Conservation (phyloP, 192 early-diverging fungal species). For the Piromyces finnis region DNA sequence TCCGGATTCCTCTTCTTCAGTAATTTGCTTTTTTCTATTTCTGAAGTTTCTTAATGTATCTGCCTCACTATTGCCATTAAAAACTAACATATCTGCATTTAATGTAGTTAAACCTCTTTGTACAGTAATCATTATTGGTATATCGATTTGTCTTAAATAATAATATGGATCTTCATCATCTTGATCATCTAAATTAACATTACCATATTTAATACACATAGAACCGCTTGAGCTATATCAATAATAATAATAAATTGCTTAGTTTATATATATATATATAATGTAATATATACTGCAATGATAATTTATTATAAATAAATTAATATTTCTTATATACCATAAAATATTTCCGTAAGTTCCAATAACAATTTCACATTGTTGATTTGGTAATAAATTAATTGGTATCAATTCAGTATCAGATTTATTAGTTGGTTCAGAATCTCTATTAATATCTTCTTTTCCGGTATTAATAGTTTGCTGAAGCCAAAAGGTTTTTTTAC, state of each 20-base stretch:
- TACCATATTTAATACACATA: not conserved
- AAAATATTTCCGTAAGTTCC: not conserved
- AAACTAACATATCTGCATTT: not conserved
- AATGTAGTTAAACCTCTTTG: not conserved
- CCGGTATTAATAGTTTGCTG: not conserved
- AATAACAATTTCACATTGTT: not conserved
- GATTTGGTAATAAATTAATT: not conserved
- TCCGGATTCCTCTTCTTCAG: slow-evolving; percentile 8
- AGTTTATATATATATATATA: too few relatives aligned
- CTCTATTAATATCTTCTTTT: slow-evolving; percentile 4
- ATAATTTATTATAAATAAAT: too few relatives aligned
- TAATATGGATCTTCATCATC: not conserved
- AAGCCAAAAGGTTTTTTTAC: slow-evolving; percentile 22
- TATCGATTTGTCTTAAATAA: not conserved
- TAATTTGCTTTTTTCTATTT: not conserved
- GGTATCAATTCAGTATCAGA: not conserved
- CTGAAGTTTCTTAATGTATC: not conserved
- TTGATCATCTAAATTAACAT: not conserved
- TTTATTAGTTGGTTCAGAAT: not conserved
- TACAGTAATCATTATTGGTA: not conserved
- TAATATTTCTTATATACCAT: too few relatives aligned
- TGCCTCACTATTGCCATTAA: not conserved
- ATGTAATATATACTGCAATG: too few relatives aligned
- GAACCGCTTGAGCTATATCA: not conserved
- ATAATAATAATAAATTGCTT: too few relatives aligned